Conservation (phyloP, 2,329 filamentous ascomycete species). For the Fusarium keratoplasticum region DNA sequence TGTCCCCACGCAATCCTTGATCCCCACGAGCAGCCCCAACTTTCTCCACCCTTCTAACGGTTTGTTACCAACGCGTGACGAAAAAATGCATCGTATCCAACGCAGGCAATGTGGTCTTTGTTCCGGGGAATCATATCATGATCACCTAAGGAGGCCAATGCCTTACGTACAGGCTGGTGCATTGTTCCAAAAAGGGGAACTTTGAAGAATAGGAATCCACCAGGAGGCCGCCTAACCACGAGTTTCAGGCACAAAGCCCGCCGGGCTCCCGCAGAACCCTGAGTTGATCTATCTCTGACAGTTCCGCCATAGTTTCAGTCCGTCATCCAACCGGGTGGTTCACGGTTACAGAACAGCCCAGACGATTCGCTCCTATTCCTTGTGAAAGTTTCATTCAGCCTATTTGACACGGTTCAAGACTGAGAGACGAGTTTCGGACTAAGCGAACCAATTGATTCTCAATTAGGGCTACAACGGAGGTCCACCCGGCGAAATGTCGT, state of each 20-base stretch:
- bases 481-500: constrained; percentile 23
- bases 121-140: constrained; percentile 31
- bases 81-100: constrained; percentile 27
- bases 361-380: background rate
- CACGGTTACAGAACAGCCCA: background rate
- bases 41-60: constrained; percentile 33
- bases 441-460: constrained; percentile 34
- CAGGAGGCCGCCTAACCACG: constrained; percentile 11
- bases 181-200: constrained; percentile 7
- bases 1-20: constrained; percentile 30
- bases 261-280: background rate
- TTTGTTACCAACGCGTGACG: constrained; percentile 27
- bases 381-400: background rate
- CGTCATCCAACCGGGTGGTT: background rate
- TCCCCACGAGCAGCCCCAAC: constrained; percentile 22
- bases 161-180: constrained; percentile 3
- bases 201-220: background rate
- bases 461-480: background rate
- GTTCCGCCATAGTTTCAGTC: background rate
- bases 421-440: background rate
- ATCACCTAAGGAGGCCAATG: constrained; percentile 2
- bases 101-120: background rate
- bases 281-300: constrained; percentile 3
- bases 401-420: background rate
- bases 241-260: background rate